Evolutionary conservation across 139 green algal species (phyloP).

Genomic region (Desmodesmus armatus): DNA sequence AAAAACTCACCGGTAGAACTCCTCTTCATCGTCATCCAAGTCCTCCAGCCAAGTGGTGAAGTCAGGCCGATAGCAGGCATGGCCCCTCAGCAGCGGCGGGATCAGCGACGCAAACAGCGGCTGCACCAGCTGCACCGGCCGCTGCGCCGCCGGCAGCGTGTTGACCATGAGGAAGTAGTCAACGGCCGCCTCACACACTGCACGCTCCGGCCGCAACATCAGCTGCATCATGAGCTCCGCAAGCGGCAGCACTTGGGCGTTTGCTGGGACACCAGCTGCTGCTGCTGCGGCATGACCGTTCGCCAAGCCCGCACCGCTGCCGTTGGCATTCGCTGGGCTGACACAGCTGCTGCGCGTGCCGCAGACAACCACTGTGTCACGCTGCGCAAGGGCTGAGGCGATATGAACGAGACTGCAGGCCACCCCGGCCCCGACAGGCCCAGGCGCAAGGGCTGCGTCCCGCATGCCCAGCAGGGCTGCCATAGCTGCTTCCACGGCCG

Average conservation of each 20-base stretch:
- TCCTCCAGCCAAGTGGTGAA: slow-evolving; percentile 63
- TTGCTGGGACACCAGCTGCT: neutral
- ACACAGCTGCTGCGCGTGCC: neutral
- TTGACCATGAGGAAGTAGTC: slow-evolving; percentile 80
- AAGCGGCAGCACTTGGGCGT: slow-evolving; percentile 56
- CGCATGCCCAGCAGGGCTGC: slow-evolving; percentile 45
- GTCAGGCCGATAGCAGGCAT: slow-evolving; percentile 55
- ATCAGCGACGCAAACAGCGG: slow-evolving; percentile 60
- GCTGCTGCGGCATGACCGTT: neutral
- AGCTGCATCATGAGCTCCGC: slow-evolving; percentile 62
- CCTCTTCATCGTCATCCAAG: slow-evolving; percentile 70
- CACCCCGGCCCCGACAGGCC: slow-evolving; percentile 25
- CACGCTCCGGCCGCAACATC: slow-evolving; percentile 25
- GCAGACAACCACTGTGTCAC: slow-evolving; percentile 43
- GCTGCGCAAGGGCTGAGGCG: slow-evolving; percentile 58
- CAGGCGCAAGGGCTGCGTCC: slow-evolving; percentile 26
- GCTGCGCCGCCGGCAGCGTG: slow-evolving; percentile 58
- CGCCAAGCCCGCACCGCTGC: neutral
- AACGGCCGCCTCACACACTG: slow-evolving; percentile 44
- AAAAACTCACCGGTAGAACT: slow-evolving; percentile 61
- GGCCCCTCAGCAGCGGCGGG: slow-evolving; percentile 49
- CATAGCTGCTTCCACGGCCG: slow-evolving; percentile 40
- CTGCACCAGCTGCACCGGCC: slow-evolving; percentile 50
- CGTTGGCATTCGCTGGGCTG: neutral
- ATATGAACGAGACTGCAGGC: slow-evolving; percentile 24